Evolutionary conservation across 768 basidiomycete species (phyloP).

Genomic region (Hypholoma sublateritium): DNA sequence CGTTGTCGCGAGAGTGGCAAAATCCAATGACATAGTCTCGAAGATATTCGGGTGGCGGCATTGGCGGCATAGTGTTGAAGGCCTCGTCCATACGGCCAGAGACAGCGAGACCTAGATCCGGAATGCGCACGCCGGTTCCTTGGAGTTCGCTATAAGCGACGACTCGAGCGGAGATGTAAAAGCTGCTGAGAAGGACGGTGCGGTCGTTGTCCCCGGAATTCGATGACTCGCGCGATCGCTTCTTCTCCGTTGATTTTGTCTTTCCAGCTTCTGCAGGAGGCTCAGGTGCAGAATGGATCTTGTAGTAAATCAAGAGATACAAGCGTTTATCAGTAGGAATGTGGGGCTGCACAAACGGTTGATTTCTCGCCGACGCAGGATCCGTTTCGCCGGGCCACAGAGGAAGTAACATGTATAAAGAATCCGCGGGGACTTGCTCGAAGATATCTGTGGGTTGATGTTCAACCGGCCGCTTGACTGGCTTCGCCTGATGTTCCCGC

Average conservation of each 20-base stretch:
- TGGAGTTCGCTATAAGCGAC: conserved; percentile 72
- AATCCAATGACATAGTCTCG: conserved; percentile 54
- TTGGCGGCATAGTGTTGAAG: conserved; percentile 41
- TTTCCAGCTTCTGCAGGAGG: conserved; percentile 26
- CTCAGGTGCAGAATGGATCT: conserved; percentile 24
- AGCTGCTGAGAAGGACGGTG: conserved; percentile 56
- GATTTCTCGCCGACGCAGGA: conserved; percentile 29
- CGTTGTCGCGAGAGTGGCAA: conserved; percentile 60
- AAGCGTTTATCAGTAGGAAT: conserved; percentile 54
- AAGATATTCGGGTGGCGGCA: conserved; percentile 18
- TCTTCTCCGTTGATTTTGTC: conserved; percentile 38
- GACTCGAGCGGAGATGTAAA: conserved; percentile 74
- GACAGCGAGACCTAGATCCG: conserved; percentile 67
- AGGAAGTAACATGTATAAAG: conserved; percentile 80
- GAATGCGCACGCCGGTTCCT: conserved; percentile 71
- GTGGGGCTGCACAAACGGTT: conserved; percentile 31
- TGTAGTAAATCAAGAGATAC: conserved; percentile 82
- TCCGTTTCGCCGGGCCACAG: conserved; percentile 83
- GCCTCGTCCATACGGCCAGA: conserved; percentile 59
- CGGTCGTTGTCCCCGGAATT: conserved; percentile 39
- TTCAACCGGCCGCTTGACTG: conserved; percentile 14
- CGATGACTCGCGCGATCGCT: conserved; percentile 38
- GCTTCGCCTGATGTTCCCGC: conserved; percentile 14
- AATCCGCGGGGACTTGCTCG: conserved; percentile 62
- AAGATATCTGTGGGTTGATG: conserved; percentile 44